Conservation (phyloP, 1,284 basidiomycete species). For the Leccinum brunneo-olivaceum region DNA sequence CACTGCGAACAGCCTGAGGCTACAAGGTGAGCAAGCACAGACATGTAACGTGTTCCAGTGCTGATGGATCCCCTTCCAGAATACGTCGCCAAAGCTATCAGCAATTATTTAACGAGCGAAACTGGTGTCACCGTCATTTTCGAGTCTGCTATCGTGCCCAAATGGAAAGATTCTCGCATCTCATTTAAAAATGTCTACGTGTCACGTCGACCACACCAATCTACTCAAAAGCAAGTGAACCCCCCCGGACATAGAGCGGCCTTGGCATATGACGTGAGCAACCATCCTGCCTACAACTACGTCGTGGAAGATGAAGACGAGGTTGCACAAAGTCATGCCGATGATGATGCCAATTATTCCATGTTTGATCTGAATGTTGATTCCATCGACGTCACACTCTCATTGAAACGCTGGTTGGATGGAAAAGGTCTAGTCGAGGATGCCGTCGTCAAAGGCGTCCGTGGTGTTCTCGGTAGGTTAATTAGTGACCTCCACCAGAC, state of each 20-base stretch:
- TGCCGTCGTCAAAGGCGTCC: conserved; percentile 88
- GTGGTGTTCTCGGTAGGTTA: conserved; percentile 80
- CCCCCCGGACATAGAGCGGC: conserved; percentile 45
- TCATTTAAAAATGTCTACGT: conserved; percentile 97
- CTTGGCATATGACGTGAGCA: conserved; percentile 66
- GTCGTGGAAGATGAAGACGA: conserved; percentile 48
- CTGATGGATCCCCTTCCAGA: conserved; percentile 40
- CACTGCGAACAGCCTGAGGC: conserved; percentile 80
- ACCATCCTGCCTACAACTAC: conserved; percentile 64
- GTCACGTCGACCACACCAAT: conserved; percentile 68
- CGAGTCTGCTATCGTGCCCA: conserved; percentile 96
- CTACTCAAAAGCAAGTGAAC: conserved; percentile 14
- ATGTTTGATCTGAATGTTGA: conserved; percentile 91
- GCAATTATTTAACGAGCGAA: conserved; percentile 88
- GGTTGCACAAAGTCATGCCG: conserved; percentile 22
- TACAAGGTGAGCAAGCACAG: conserved; percentile 66
- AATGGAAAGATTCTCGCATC: conserved; percentile 93
- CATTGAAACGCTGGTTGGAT: conserved; percentile 88
- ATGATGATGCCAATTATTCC: conserved; percentile 66
- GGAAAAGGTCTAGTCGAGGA: conserved; percentile 91
- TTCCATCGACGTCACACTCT: conserved; percentile 95
- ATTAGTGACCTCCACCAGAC: background rate
- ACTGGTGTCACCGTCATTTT: conserved; percentile 95
- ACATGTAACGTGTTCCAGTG: background rate
- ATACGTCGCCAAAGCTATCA: conserved; percentile 84